Evolutionary conservation across 805 yeast genomes (phyloP), one percentile per base, ranked within the genome.

Genomic region (Yarrowia keelungensis): DNA sequence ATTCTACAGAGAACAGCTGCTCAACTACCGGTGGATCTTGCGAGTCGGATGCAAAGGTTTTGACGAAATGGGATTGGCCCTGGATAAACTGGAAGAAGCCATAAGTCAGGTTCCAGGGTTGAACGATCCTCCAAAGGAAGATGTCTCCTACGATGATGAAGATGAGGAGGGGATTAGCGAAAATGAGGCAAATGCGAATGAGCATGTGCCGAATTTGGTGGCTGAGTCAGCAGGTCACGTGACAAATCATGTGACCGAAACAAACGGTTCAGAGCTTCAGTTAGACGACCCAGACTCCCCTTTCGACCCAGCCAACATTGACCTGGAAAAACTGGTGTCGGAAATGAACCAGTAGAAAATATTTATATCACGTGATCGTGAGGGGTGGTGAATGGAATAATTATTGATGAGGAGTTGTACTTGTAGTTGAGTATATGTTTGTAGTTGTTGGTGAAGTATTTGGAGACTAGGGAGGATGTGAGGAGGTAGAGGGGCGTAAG

Each of bases 1-100:
- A 0, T 81, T 84, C 59, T 91, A 85, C 77, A 84, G 86, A 73
- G 90, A 87, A 71, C 88, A 88, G 71, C 83, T 93, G 38, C 85
- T 86, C 74, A 89, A 89, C 72, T 93, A 90, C 77, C 81, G 96
- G 69, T 87, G 92, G 89, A 84, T 87, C 11, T 77, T 94, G 51
- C 87, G 89, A 75, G 87, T 89, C 36, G 86, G 91, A 51, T 85
- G 95, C 4, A 87, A 88, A 71, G 89, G 91, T 39, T 92, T 91
- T 75, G 89, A 86, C 39, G 93, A 90, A 71, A 91, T 91, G 42
- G 85, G 86, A n/a, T 85, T 84, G 67, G 97, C 97, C 0, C 78
- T 92, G 53, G 81, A 82, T 64, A 85, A 87, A 73, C 84, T 93
- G 69, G 94, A 92, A 73, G 82, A 89, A 71, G 84, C 93, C 2